A percentile compares a stretch with the other conserved stretches of the same genome.
Conservation (phyloP, 2,329 filamentous ascomycete species). For the Colletotrichum kahawae region DNA sequence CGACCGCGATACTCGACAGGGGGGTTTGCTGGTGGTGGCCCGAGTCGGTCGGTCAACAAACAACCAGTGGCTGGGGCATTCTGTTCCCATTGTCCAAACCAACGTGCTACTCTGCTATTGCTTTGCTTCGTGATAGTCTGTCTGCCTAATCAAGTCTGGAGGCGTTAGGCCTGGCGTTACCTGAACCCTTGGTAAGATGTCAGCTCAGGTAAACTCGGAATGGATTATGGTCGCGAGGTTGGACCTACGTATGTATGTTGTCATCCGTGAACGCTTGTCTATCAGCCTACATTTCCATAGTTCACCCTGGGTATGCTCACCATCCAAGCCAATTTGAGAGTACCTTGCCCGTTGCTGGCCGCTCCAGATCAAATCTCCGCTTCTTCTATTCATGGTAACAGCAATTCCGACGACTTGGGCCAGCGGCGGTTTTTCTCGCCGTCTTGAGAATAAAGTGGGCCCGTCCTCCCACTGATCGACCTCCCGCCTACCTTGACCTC, state of each 20-base stretch:
- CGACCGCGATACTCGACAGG: neutral
- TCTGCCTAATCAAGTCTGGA: neutral
- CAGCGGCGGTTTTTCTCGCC: neutral
- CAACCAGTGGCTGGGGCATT: neutral
- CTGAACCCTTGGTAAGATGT: neutral
- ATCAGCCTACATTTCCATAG: neutral
- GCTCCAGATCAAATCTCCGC: neutral
- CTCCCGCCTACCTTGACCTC: neutral
- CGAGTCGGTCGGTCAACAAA: neutral
- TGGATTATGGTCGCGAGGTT: neutral
- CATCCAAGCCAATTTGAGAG: neutral
- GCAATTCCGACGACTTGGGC: slow-evolving; percentile 2
- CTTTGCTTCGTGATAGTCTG: neutral
- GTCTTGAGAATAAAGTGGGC: neutral
- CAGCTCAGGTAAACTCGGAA: neutral
- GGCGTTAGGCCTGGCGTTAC: neutral
- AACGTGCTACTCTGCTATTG: neutral
- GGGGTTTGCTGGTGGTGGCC: neutral
- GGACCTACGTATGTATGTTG: neutral
- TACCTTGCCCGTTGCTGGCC: neutral
- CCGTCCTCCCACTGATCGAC: neutral
- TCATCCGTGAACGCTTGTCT: neutral
- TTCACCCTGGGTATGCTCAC: neutral
- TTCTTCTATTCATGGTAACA: neutral
- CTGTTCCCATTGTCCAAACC: neutral